Evolutionary conservation across 2,329 filamentous ascomycete genomes (phyloP), one percentile per base, ranked within the genome.

Genomic region (Xylariaceae sp.): DNA sequence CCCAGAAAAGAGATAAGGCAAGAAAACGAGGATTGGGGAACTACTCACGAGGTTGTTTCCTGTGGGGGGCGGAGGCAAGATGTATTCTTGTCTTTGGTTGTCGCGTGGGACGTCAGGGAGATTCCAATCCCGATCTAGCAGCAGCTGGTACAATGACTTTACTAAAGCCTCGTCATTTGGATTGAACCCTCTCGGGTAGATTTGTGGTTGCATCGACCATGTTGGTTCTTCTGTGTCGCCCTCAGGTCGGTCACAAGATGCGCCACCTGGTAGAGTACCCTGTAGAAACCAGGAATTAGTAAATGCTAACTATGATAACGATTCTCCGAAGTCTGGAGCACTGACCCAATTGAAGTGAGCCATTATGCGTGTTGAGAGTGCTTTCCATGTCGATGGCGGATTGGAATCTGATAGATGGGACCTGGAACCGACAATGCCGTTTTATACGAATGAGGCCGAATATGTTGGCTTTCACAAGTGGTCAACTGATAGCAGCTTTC

Each of bases 91-190:
- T 8, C 19, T 42, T 3, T 39, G 13, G 18, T 42, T 26, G 7
- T 18, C 36, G 29, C 7, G 16, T 12, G 42, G 42, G 18, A 22
- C 26, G n/a, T 34, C 21, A 15, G 13, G 47, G 8, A 54, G 36
- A 7, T 30, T 13, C 47, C 47, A 54, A 2, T 16, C 19, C 5
- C 39, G 16, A n/a, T 37, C 32, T 5, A 50, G 2, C 2, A 47
- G 9, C n/a, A 49, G 19, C 34, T 13, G n/a, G 22, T 47, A 47
- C 10, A 53, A 43, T 18, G 51, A 54, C 19, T 54, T 50, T 26
- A 54, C 10, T 8, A 54, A 30, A 12, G 21, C 47, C 34, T 54
- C 47, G 18, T 54, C 51, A 34, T 21, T 49, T 21, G 47, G 47
- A 13, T 47, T n/a, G 2, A 46, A 18, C 4, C 43, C 7, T n/a